Evolutionary conservation across 2,329 filamentous ascomycete species (phyloP).

Genomic region (Diaporthe eres): DNA sequence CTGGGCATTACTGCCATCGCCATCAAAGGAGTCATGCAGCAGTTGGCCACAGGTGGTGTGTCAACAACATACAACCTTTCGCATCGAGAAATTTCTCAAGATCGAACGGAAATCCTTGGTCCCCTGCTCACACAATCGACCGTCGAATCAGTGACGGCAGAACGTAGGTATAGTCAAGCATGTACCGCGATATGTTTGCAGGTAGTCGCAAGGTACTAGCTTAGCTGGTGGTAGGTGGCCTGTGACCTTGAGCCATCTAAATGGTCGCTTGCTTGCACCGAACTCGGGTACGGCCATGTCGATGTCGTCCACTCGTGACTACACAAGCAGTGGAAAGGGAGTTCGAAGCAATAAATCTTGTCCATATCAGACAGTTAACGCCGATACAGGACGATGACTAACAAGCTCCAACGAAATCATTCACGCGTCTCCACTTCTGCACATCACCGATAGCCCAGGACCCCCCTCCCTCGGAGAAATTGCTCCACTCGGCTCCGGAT

Average conservation of each 20-base stretch:
- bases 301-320: background rate
- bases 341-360: background rate
- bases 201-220: no score
- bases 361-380: background rate
- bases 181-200: no score
- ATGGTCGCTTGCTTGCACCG: no score
- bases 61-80: background rate
- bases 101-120: background rate
- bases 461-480: constrained; percentile 10
- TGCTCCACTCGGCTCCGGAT: constrained; percentile 12
- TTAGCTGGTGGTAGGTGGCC: background rate
- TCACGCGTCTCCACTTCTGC: background rate
- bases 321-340: background rate
- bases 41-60: background rate
- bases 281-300: no score
- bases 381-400: background rate
- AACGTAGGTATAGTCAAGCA: background rate
- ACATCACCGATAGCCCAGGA: background rate
- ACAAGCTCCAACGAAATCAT: background rate
- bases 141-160: background rate
- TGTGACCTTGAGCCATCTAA: background rate
- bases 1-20: background rate
- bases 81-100: background rate
- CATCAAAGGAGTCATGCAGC: background rate
- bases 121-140: background rate